Evolutionary conservation across 1,139 yeast genomes (phyloP), one percentile per base, ranked within the genome.

Genomic region (Kodamaea fungicola): DNA sequence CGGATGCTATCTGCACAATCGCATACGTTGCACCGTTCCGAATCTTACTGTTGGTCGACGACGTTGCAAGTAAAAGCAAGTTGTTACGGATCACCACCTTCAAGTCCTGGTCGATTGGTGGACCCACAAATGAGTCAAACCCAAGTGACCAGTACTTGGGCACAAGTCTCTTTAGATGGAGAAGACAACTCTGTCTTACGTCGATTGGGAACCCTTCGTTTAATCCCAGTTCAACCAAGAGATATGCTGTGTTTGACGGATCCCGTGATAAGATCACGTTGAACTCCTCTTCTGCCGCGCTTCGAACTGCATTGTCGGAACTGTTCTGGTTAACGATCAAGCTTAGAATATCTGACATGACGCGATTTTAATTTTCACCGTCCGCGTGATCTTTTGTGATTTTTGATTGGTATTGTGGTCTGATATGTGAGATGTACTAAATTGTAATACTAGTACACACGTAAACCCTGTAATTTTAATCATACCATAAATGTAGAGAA

Each of bases 71-170:
- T 7, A 58, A 48, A 35, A 90, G 47, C 37, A 89, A 64, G 2
- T 63, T 58, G 1, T 62, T 47, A 40, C 96, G 71, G 8, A 80
- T 64, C 8, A 48, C 47, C 7, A 54, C 59, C 50, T 86, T 85
- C 28, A 71, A 63, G 0, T 72, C 75, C 41, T 71, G 78, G 10
- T 64, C 57, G 7, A 88, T 59, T 0, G 87, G 80, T 0, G 81
- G 83, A 0, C 95, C 95, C 10, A 69, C 57, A 53, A 79, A 90
- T 9, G 88, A 80, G 34, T 78, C 82, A 56, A 89, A 89, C 0
- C 86, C 96, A 21, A 90, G 76, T 21, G 92, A 80, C 98, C 98
- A 90, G 50, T 74, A 80, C 47, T 73, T 67, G 0, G 90, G 84
- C 1, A 88, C 83, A 19, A 83, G 58, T 40, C 84, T 67, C 52